Evolutionary conservation across 257 asterid species (phyloP), one percentile per base, ranked within the genome.

Genomic region (Nicotiana knightiana): DNA sequence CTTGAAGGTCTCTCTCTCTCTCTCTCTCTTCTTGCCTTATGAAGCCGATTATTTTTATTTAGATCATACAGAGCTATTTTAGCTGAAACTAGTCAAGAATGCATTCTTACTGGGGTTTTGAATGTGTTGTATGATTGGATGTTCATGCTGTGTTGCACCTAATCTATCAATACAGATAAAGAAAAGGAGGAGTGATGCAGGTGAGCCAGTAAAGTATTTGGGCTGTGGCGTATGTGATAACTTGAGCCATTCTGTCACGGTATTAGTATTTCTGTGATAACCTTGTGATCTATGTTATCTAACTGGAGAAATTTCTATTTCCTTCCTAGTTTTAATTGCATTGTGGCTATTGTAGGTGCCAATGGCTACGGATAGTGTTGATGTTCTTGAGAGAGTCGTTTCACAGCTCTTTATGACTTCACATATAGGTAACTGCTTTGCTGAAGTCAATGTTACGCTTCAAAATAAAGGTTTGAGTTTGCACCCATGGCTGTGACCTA

Each of bases 211-310:
- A 46, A 96, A 94, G 94, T 96, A 91, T 88, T 87, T 96, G 97
- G 99, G 99, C 76, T 83, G 88, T 89, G 99, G 98, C 81, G 94
- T 89, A 84, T 96, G 99, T 46, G 99, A 93, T 87, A 96, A 92
- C 86, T 84, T 94, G 85, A 94, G 99, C 87, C 99, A 93, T 88
- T 87, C 98, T 58, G 86, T 89, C 81, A 92, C 97, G 91, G 99
- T 94, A 89, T 82, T 11, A 73, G 67, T 82, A 86, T 82, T 77
- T 84, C 81, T 70, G 24, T 67, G 17, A 35, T 58, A 73, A 32
- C 63, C 15, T 39, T 46, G 64, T 55, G 28, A 28, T 58, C 24
- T 16, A 1, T 79, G 63, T 43, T 63, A 3, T 67, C 10, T 51
- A 16, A 39, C n/a, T 55, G 53, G 32, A 63, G 39, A 59, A 64